Conservation (phyloP, 2,329 filamentous ascomycete genomes). For the Hypocrella siamensis region DNA sequence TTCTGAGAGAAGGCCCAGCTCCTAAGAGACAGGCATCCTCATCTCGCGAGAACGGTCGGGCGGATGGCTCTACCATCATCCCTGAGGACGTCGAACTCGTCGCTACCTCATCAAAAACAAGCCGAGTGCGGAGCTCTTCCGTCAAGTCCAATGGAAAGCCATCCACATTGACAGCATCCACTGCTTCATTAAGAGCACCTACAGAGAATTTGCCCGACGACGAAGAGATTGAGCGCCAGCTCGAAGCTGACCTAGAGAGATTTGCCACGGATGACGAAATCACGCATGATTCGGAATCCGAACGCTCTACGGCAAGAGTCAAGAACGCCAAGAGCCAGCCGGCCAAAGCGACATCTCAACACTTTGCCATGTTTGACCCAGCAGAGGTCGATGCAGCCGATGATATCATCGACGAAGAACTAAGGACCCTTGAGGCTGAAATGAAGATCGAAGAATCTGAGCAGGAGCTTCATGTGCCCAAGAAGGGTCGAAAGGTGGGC, state of each 20-base stretch:
- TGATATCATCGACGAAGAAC: slow-evolving; percentile 32
- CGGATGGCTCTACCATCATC: slow-evolving; percentile 22
- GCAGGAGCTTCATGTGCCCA: slow-evolving; percentile 28
- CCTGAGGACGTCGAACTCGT: slow-evolving; percentile 24
- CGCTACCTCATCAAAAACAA: slow-evolving; percentile 15
- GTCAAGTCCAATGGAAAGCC: slow-evolving; percentile 17
- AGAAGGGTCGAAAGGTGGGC: slow-evolving; percentile 37
- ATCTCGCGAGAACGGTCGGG: slow-evolving; percentile 29
- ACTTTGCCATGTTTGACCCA: slow-evolving; percentile 39
- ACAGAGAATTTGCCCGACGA: slow-evolving; percentile 37
- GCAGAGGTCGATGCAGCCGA: slow-evolving; percentile 27
- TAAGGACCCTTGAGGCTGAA: slow-evolving; percentile 31
- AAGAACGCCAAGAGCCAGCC: slow-evolving; percentile 14
- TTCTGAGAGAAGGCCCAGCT: slow-evolving; percentile 29
- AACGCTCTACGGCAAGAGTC: slow-evolving; percentile 16
- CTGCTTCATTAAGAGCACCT: slow-evolving; percentile 23
- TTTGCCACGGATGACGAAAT: slow-evolving; percentile 36
- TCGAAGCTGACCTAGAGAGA: slow-evolving; percentile 48
- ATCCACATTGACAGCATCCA: slow-evolving; percentile 38
- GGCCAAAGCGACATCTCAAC: slow-evolving; percentile 14
- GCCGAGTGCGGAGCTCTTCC: slow-evolving; percentile 23
- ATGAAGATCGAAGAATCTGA: slow-evolving; percentile 23
- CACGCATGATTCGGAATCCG: slow-evolving; percentile 28
- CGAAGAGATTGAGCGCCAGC: slow-evolving; percentile 48
- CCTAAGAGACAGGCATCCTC: slow-evolving; percentile 43